Base-by-base conservation (phyloP, 164 flowering plant species). In the Aristolochia californica region DNA sequence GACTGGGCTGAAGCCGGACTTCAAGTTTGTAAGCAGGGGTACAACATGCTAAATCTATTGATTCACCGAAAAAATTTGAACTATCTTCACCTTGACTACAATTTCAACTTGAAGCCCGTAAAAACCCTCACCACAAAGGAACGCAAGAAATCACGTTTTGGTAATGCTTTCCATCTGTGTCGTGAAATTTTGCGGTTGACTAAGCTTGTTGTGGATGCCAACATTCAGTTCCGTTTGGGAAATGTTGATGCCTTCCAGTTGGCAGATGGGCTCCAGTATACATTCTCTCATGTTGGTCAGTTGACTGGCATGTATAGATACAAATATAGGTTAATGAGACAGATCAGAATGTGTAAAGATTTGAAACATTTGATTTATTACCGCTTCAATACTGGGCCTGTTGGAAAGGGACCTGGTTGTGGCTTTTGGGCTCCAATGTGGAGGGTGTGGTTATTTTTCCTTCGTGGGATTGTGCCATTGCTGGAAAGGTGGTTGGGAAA, bases 361-460 rank as follows among this genome's bases (percentile, higher is more conserved):
- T 73, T 94, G 85, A 94, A 94, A 72, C 99, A 94, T 68, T 75
- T 94, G 69, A 94, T 86, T 34, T 94, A 94, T 66, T 94, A 94
- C 62, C 91, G 99, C 38, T 94, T 94, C 68, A 94, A 94, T 73
- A 94, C 99, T 64, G 99, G 99, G 16, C 99, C 99, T 1, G 99
- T 94, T 53, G 99, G 99, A 38, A 94, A 94, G 66, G 99, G 99
- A 61, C 99, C 99, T 67, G 99, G 99, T 28, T 94, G 99, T 84
- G 99, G 99, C 34, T 84, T 94, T 62, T 94, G 99, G 99, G 99
- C 99, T 13, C 96, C 99, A 25, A 94, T 94, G 99, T 94, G 99
- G 99, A 83, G 99, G 71, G 99, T 94, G 7, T 94, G 99, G 99
- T 67, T 94, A 62, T 94, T 94, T 68, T 94, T 94, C 78, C 93